A percentile compares a stretch with the other conserved stretches of the same genome.
Conservation (phyloP, 2,329 filamentous ascomycete genomes). For the Fusarium anguioides region DNA sequence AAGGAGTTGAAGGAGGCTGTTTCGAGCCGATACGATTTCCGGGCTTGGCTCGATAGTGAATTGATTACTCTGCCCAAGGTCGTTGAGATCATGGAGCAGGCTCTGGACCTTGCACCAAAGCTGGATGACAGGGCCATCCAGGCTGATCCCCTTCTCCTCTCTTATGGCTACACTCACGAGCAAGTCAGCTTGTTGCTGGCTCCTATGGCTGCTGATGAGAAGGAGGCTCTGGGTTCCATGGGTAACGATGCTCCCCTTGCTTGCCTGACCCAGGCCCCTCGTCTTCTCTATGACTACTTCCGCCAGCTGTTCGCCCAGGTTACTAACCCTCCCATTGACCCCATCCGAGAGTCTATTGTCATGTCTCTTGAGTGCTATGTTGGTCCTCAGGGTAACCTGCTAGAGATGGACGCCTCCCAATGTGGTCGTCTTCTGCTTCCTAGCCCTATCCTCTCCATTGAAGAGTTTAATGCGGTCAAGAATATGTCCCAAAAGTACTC, state of each 20-base stretch:
- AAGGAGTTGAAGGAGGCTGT: constrained; percentile 90
- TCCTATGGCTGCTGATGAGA: constrained; percentile 97
- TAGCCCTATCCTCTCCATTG: constrained; percentile 88
- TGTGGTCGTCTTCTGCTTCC: constrained; percentile 87
- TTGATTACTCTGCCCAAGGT: constrained; percentile 84
- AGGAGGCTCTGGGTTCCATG: constrained; percentile 97
- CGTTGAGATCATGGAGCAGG: constrained; percentile 69
- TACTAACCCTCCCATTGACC: constrained; percentile 97
- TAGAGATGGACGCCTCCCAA: constrained; percentile 92
- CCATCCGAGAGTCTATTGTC: constrained; percentile 95
- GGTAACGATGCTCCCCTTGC: constrained; percentile 95
- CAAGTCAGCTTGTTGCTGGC: constrained; percentile 92
- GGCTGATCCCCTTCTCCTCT: constrained; percentile 83
- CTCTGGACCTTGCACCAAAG: constrained; percentile 72
- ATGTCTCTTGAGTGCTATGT: constrained; percentile 98
- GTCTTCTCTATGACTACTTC: constrained; percentile 95
- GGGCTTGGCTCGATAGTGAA: constrained; percentile 86
- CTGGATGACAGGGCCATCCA: constrained; percentile 79
- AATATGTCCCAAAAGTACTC: constrained; percentile 78
- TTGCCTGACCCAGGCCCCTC: constrained; percentile 88
- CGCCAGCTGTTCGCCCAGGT: constrained; percentile 97
- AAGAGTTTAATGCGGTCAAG: constrained; percentile 88
- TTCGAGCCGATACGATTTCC: constrained; percentile 87
- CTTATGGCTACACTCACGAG: constrained; percentile 95
- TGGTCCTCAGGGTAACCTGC: constrained; percentile 91